Evolutionary conservation across 2,329 filamentous ascomycete genomes (phyloP).

Genomic region (Alternaria metachromatica): DNA sequence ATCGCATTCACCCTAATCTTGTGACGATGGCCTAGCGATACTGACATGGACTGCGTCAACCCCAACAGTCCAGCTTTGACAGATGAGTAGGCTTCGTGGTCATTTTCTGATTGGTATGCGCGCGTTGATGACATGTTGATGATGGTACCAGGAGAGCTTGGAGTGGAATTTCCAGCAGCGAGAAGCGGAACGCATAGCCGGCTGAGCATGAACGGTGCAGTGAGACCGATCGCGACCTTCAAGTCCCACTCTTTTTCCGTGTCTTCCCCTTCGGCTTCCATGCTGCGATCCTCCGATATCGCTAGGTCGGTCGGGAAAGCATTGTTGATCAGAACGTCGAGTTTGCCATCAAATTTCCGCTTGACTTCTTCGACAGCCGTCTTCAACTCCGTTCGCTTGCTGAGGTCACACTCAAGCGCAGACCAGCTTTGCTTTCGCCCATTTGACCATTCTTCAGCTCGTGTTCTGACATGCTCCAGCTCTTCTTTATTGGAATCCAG

Average conservation of each 20-base stretch:
- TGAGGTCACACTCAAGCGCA: conserved; percentile 48
- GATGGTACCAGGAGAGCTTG: conserved; percentile 38
- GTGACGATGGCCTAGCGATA: conserved; percentile 52
- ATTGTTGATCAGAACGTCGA: conserved; percentile 48
- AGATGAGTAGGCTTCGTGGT: conserved; percentile 59
- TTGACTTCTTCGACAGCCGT: conserved; percentile 46
- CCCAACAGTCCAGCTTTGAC: conserved; percentile 61
- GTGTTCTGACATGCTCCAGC: conserved; percentile 45
- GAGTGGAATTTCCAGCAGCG: conserved; percentile 20
- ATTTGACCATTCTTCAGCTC: conserved; percentile 37
- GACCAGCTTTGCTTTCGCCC: conserved; percentile 21
- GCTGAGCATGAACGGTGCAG: conserved; percentile 42
- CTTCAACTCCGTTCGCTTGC: conserved; percentile 48
- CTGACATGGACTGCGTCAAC: conserved; percentile 57
- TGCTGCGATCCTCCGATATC: conserved; percentile 30
- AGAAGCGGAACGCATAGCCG: conserved; percentile 43
- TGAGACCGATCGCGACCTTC: conserved; percentile 44
- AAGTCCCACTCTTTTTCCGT: conserved; percentile 45
- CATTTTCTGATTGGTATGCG: conserved; percentile 56
- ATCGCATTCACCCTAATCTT: conserved; percentile 59
- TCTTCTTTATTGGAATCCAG: conserved; percentile 54
- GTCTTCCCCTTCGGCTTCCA: conserved; percentile 41
- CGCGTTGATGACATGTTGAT: conserved; percentile 60
- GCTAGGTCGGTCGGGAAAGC: conserved; percentile 40
- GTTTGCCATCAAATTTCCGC: conserved; percentile 41